Conservation (phyloP, 306 rosid species). For the Sicyos edulis region DNA sequence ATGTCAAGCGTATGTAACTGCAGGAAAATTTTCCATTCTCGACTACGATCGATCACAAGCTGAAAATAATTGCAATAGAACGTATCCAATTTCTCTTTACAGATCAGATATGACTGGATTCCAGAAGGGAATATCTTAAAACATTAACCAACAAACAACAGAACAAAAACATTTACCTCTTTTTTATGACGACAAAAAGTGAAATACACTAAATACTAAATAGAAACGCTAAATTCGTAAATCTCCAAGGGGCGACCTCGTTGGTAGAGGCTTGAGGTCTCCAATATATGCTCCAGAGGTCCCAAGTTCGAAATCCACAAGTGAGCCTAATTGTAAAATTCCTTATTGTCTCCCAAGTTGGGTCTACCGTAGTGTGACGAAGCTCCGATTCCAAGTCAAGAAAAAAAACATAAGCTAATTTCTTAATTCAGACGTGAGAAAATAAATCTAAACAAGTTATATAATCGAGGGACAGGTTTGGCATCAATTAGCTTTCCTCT, state of each 20-base stretch:
- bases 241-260: too few relatives aligned
- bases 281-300: too few relatives aligned
- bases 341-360: too few relatives aligned
- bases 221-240: neutral
- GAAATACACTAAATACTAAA: neutral
- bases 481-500: neutral
- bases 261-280: too few relatives aligned
- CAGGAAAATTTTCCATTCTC: neutral
- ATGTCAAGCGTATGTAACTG: neutral
- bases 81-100: neutral
- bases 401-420: too few relatives aligned
- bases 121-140: neutral
- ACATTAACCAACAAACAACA: neutral
- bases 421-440: neutral
- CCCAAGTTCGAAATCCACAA: too few relatives aligned
- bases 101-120: neutral
- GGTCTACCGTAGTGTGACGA: too few relatives aligned
- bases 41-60: neutral
- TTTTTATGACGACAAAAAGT: neutral
- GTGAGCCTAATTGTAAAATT: too few relatives aligned
- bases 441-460: neutral
- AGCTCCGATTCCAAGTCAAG: too few relatives aligned
- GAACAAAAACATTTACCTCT: neutral
- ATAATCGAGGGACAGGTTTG: neutral
- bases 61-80: neutral